These are phyloP conservation scores for Linnemannia zychae DNA, from an alignment of 192 early-diverging fungal species.

Conservation along the genomic window DNA sequence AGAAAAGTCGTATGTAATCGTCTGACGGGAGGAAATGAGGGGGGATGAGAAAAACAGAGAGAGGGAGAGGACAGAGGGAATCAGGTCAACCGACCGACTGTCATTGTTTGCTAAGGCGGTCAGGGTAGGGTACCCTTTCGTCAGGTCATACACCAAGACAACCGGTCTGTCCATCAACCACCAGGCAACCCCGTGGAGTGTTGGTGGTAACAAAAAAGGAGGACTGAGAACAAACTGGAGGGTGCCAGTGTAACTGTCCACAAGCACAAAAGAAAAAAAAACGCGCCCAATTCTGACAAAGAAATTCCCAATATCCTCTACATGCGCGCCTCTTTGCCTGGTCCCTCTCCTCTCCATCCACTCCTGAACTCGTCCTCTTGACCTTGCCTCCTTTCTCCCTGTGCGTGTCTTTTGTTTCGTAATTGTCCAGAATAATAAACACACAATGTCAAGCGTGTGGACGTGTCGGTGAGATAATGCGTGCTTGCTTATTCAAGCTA, in stretches of 20 bases:
- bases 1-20: constrained; percentile 2
- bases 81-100: constrained; percentile 12
- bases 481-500: neutral
- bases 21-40: constrained; percentile 7
- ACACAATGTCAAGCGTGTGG: neutral
- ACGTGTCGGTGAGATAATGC: too few species aligned
- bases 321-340: too few species aligned
- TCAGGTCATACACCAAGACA: neutral
- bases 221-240: neutral
- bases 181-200: neutral
- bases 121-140: neutral
- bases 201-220: neutral
- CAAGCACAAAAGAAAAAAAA: neutral
- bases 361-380: too few species aligned
- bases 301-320: too few species aligned
- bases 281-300: neutral
- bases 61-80: neutral
- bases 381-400: neutral
- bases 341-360: too few species aligned
- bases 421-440: neutral
- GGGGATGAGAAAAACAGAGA: neutral
- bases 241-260: neutral
- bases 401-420: neutral
- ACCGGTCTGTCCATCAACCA: neutral
- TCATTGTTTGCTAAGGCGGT: neutral